These are phyloP conservation scores for Pseudomicrostroma phylloplanum DNA, from an alignment of 1,284 basidiomycete species.

Conservation along the genomic window DNA sequence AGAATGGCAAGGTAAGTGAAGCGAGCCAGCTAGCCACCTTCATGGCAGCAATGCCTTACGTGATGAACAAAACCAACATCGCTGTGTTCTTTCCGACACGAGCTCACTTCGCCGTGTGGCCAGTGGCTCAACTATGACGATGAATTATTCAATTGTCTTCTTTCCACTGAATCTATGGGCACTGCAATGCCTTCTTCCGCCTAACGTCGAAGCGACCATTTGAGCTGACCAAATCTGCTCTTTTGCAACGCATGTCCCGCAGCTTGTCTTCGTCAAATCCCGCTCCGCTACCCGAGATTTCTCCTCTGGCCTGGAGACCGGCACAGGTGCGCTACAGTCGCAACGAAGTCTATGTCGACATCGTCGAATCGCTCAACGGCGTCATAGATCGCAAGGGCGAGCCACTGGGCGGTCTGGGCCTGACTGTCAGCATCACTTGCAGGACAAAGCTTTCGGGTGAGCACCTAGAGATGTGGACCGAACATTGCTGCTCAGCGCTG, in stretches of 20 bases:
- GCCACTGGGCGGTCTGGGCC: not conserved
- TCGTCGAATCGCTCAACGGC: conserved; percentile 6
- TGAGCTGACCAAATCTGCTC: not conserved
- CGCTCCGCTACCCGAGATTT: not conserved
- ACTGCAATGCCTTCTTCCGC: not conserved
- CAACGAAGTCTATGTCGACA: conserved; percentile 3
- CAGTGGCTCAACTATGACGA: not conserved
- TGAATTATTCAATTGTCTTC: not conserved
- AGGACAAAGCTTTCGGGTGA: conserved; percentile 3
- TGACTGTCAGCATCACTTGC: not conserved
- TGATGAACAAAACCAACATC: conserved; percentile 6
- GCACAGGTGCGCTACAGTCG: conserved; percentile 4
- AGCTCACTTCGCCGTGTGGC: conserved; percentile 2
- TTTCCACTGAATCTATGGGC: not conserved
- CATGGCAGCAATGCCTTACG: not conserved
- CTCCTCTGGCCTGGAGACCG: not conserved
- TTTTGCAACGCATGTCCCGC: not conserved
- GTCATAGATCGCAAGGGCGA: conserved; percentile 7
- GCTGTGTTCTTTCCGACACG: conserved; percentile 9
- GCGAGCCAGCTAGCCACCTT: not conserved
- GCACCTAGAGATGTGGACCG: not conserved
- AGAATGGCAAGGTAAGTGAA: conserved; percentile 1
- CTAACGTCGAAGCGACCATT: not conserved
- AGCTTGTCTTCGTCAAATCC: conserved; percentile 1
- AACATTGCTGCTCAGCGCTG: too few species aligned